phyloP scores from a whole-genome alignment of 306 rosid species.

The Cicer bijugum region DNA sequence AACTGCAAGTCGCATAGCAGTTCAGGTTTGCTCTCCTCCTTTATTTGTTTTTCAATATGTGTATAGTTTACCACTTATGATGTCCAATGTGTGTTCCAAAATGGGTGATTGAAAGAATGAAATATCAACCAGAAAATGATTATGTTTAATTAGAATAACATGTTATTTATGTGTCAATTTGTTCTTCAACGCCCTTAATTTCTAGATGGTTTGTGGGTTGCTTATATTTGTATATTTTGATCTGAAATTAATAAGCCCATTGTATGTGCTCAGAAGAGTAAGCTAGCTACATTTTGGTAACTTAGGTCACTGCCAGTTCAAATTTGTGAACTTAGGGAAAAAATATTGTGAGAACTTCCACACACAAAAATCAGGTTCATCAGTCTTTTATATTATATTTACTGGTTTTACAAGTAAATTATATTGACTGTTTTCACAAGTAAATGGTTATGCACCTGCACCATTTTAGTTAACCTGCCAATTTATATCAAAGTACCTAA shows the following conservation, averaged over 20 bases:
- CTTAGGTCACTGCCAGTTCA: background rate
- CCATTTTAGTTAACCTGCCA: slow-evolving; percentile 19
- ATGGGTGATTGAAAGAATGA: background rate
- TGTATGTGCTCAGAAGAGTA: slow-evolving; percentile 4
- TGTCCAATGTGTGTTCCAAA: slow-evolving; percentile 10
- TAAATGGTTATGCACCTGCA: background rate
- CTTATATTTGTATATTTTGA: background rate
- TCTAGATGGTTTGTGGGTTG: slow-evolving; percentile 32
- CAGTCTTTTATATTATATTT: background rate
- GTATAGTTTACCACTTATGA: slow-evolving; percentile 8
- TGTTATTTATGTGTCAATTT: background rate
- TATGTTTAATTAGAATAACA: slow-evolving; percentile 21
- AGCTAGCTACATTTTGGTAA: slow-evolving; percentile 9
- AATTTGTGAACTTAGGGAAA: slow-evolving; percentile 15
- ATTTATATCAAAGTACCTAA: slow-evolving; percentile 12
- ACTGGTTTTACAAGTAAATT: background rate
- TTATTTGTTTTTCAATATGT: slow-evolving; percentile 21
- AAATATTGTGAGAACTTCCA: background rate
- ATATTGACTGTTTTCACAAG: background rate
- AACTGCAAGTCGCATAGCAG: slow-evolving; percentile 48
- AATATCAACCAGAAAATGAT: slow-evolving; percentile 24
- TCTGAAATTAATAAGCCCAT: background rate
- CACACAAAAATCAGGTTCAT: background rate
- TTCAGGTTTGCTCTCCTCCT: slow-evolving; percentile 57
- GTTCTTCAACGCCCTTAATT: background rate